Evolutionary conservation across 257 asterid genomes (phyloP).

Genomic region (Dorcoceras hygrometricum): DNA sequence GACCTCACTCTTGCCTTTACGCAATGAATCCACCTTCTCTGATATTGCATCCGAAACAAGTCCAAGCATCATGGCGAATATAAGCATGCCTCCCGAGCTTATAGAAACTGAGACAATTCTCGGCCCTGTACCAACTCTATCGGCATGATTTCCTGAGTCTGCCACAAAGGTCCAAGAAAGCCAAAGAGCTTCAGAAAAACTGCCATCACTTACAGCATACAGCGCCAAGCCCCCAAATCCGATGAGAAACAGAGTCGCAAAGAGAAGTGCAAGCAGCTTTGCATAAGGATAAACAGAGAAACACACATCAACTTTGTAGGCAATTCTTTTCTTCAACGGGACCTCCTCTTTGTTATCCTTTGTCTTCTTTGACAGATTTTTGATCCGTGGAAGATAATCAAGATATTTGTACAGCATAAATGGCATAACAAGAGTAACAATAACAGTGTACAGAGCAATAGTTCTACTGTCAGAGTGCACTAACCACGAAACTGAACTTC

Average conservation of each 20-base stretch:
- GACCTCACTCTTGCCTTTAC: slow-evolving; percentile 99
- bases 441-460: slow-evolving; percentile 64
- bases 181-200: slow-evolving; percentile 93
- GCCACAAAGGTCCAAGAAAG: slow-evolving; percentile 96
- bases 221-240: slow-evolving; percentile 93
- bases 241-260: slow-evolving; percentile 89
- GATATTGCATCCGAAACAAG: slow-evolving; percentile 99
- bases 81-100: slow-evolving; percentile 96
- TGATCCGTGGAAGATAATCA: slow-evolving; percentile 65
- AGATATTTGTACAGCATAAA: slow-evolving; percentile 70
- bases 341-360: slow-evolving; percentile 69
- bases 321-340: slow-evolving; percentile 83
- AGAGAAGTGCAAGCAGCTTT: slow-evolving; percentile 92
- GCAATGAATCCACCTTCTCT: slow-evolving; percentile 89
- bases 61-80: slow-evolving; percentile 99
- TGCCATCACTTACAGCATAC: slow-evolving; percentile 87
- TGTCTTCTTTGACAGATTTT: slow-evolving; percentile 42
- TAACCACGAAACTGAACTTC: slow-evolving; percentile 34
- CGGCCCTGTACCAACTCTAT: slow-evolving; percentile 81
- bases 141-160: slow-evolving; percentile 96
- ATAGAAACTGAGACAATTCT: slow-evolving; percentile 90
- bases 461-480: slow-evolving; percentile 52
- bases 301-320: slow-evolving; percentile 87
- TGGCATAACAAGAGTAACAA: slow-evolving; percentile 66
- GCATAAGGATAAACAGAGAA: slow-evolving; percentile 95